These are phyloP conservation scores for Komagataella mondaviorum DNA, from an alignment of 805 yeast species.

Conservation along the genomic window DNA sequence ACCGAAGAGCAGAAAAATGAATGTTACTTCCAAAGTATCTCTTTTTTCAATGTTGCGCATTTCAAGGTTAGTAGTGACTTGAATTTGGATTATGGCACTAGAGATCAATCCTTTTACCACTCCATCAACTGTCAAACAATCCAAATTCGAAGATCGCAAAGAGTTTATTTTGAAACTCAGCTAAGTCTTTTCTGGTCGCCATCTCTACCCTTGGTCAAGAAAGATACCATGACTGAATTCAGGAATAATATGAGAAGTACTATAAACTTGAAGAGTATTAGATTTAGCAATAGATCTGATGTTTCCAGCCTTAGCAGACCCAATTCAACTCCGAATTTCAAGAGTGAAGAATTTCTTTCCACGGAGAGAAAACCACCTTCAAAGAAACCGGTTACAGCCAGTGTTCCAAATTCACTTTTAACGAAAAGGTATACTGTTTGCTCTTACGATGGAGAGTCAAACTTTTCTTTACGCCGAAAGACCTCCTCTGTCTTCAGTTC, in stretches of 20 bases:
- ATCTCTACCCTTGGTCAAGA: constrained; percentile 4
- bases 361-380: not conserved
- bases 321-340: not conserved
- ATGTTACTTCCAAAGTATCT: not conserved
- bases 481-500: not conserved
- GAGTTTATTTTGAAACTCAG: not conserved
- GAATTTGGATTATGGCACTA: constrained; percentile 44
- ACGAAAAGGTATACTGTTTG: not conserved
- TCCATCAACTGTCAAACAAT: constrained; percentile 40
- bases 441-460: not conserved
- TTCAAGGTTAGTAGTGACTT: constrained; percentile 50
- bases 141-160: not conserved
- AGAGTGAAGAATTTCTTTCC: not conserved
- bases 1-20: not conserved
- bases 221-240: not conserved
- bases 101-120: constrained; percentile 54
- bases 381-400: not conserved
- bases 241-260: not conserved
- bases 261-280: not conserved
- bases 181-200: not conserved
- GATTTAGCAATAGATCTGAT: not conserved
- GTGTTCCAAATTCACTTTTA: not conserved
- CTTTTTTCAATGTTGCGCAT: constrained; percentile 13
- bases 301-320: not conserved
- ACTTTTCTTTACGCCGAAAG: not conserved